These are phyloP conservation scores for Sambucus nigra DNA, from an alignment of 129 eudicot species.

Conservation along the genomic window DNA sequence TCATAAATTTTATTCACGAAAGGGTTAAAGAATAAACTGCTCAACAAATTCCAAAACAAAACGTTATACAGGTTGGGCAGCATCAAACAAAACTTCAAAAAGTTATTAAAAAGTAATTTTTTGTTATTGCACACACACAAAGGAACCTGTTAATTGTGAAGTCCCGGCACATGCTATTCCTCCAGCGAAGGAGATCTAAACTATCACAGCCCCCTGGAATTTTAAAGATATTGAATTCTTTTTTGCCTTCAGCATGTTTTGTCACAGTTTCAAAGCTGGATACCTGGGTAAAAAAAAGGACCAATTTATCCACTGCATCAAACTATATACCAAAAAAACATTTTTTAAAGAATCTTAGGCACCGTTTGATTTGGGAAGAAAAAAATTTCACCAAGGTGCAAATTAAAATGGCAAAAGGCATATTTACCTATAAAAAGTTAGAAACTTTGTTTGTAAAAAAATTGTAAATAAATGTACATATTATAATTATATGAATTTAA, in stretches of 20 bases:
- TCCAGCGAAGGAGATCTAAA: constrained; percentile 56
- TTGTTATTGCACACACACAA: neutral
- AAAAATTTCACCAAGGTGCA: too few relatives aligned
- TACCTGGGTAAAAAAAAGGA: constrained; percentile 37
- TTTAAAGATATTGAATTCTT: constrained; percentile 20
- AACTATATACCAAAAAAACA: neutral
- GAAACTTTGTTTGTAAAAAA: too few relatives aligned
- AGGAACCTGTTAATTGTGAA: constrained; percentile 76
- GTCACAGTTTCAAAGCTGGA: constrained; percentile 71
- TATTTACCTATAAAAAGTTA: too few relatives aligned
- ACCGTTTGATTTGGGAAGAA: too few relatives aligned
- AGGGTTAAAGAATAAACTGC: constrained; percentile 90
- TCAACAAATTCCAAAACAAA: constrained; percentile 15
- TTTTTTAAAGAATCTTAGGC: too few relatives aligned
- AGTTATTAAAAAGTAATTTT: neutral
- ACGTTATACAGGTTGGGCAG: constrained; percentile 7
- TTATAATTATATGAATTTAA: too few relatives aligned
- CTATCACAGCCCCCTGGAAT: constrained; percentile 41
- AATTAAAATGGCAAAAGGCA: too few relatives aligned
- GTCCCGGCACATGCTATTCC: constrained; percentile 60
- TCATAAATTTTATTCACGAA: constrained; percentile 51
- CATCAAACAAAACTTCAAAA: neutral
- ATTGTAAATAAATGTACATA: too few relatives aligned
- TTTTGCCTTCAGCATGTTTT: constrained; percentile 19
- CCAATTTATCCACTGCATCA: neutral